A percentile compares a stretch with the other conserved stretches of the same genome.
Conservation (phyloP, 768 basidiomycete species). For the Pisolithus tinctorius region DNA sequence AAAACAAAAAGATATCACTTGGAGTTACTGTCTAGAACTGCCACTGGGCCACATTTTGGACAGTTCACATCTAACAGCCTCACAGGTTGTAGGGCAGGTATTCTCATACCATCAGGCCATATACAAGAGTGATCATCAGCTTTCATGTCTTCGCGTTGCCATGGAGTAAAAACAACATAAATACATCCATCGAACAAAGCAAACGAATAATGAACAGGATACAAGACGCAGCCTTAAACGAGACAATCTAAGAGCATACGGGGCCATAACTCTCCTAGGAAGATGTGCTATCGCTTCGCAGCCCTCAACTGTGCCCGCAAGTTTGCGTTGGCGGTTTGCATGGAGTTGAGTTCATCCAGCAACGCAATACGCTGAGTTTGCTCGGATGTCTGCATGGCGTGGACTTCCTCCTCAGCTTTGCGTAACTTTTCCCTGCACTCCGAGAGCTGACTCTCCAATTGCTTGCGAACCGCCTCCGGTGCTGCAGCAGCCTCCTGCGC, state of each 20-base stretch:
- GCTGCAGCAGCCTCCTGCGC: slow-evolving; percentile 32
- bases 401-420: slow-evolving; percentile 61
- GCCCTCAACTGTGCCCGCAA: slow-evolving; percentile 67
- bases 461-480: slow-evolving; percentile 45
- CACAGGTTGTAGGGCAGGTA: too few relatives aligned
- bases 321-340: slow-evolving; percentile 72
- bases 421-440: slow-evolving; percentile 57
- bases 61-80: too few relatives aligned
- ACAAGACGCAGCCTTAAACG: slow-evolving; percentile 1
- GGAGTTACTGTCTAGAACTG: too few relatives aligned
- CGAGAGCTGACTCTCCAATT: slow-evolving; percentile 57
- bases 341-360: slow-evolving; percentile 80
- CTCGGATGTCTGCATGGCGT: slow-evolving; percentile 61
- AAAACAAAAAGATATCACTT: too few relatives aligned
- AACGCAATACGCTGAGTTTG: slow-evolving; percentile 78
- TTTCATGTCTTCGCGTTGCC: too few relatives aligned
- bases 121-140: too few relatives aligned
- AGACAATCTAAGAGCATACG: neutral
- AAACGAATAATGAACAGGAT: slow-evolving; percentile 41
- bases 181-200: slow-evolving; percentile 35
- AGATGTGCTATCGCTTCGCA: slow-evolving; percentile 29
- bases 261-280: neutral
- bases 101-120: too few relatives aligned
- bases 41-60: too few relatives aligned
- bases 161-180: neutral